Evolutionary conservation across 2,329 filamentous ascomycete genomes (phyloP), one percentile per base, ranked within the genome.

Genomic region (Talaromyces sp.): DNA sequence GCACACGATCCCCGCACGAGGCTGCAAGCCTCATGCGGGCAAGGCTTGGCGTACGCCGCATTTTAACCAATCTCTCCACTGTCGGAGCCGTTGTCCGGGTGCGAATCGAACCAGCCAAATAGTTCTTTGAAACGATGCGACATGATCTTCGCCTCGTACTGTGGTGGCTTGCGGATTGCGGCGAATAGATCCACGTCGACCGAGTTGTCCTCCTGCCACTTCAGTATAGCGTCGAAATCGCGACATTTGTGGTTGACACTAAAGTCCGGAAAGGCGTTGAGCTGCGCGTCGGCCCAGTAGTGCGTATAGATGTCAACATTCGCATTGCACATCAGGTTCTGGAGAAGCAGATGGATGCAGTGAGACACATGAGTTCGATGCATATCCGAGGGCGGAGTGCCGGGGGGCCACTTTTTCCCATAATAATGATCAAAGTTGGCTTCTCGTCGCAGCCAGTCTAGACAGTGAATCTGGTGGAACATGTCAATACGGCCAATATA

Each of bases 391-490:
- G 55, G 5, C 6, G 15, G 54, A 39, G 54, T 56, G n/a, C 54
- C 54, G 3, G 54, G 54, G 9, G 54, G 54, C 54, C 54, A 57
- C n/a, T 57, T 57, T 22, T 22, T 51, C 9, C 42, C 42, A 36
- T 63, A 64, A 32, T 68, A 68, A 28, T 68, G 61, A 19, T 67
- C 58, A 9, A 53, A 62, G 55, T 59, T 60, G 7, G 63, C 62
- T 17, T 61, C 64, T 47, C 64, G 65, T 1, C 66, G 63, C 36
- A 68, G 56, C 9, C 55, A 59, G 53, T 68, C 63, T 10, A 68
- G 36, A 49, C 66, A 68, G 52, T 68, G 66, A 25, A 68, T 65
- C 42, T 66, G 65, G 51, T 68, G 65, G 11, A 66, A 63, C 4
- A 61, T 54, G 55, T 68, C 65, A 39, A 65, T 39, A 13, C 60